These are phyloP conservation scores for Corchorus olitorius DNA, from an alignment of 345 rosid genomes.

Conservation along the genomic window DNA sequence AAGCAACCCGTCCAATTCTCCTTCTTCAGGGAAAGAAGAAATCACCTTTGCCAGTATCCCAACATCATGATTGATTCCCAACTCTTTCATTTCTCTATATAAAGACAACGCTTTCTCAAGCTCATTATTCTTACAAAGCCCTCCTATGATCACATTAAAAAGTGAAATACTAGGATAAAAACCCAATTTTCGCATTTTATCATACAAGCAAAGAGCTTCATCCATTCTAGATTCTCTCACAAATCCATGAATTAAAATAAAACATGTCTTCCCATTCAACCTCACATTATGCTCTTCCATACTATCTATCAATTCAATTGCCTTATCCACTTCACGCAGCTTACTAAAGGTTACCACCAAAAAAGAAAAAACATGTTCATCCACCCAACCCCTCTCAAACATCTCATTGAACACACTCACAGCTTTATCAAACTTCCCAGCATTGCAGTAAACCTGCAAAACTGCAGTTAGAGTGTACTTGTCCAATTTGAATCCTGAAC, in stretches of 20 bases:
- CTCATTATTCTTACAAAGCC: constrained; percentile 53
- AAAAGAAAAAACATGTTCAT: constrained; percentile 59
- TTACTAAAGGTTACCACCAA: constrained; percentile 67
- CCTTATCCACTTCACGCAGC: constrained; percentile 75
- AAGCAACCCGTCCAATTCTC: constrained; percentile 41
- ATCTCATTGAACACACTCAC: constrained; percentile 59
- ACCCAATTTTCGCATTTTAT: constrained; percentile 58
- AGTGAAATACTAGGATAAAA: constrained; percentile 54
- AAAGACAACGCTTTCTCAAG: constrained; percentile 56
- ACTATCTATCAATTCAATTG: constrained; percentile 64
- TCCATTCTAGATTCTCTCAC: constrained; percentile 63
- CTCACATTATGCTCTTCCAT: constrained; percentile 53
- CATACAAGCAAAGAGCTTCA: constrained; percentile 61
- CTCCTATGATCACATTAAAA: constrained; percentile 78
- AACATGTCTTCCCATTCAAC: constrained; percentile 73
- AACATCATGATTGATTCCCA: constrained; percentile 54
- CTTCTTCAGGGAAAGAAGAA: constrained; percentile 56
- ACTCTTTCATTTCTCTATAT: constrained; percentile 61
- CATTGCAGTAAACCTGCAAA: constrained; percentile 68
- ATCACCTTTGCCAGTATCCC: constrained; percentile 57
- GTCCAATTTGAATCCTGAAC: constrained; percentile 52
- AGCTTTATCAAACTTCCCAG: constrained; percentile 53
- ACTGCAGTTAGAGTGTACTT: constrained; percentile 78
- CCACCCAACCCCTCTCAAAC: constrained; percentile 59
- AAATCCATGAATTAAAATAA: constrained; percentile 75